A percentile compares a stretch with the other conserved stretches of the same genome.
Evolutionary conservation across 768 basidiomycete genomes (phyloP).

Genomic region (Rhodotorula graminis): DNA sequence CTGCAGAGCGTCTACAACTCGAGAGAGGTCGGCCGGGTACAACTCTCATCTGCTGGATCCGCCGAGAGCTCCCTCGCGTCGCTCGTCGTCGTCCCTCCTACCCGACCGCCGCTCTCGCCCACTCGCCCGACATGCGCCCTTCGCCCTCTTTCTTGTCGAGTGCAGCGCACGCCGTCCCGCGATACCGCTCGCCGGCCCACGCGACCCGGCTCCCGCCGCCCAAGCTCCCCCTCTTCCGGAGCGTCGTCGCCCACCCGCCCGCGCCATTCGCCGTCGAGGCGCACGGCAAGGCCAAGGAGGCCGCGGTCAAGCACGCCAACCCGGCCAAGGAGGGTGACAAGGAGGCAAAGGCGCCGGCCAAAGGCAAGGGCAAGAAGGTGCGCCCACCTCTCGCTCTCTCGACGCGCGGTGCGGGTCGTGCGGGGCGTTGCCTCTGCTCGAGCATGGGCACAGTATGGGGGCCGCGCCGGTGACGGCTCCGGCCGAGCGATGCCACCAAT

Average conservation of each 20-base stretch:
- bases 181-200: constrained; percentile 10
- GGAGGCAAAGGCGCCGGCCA: neutral
- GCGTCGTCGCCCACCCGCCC: constrained; percentile 33
- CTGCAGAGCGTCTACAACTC: too few species aligned
- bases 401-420: neutral
- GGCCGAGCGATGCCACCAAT: too few species aligned
- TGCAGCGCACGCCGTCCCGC: neutral
- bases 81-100: neutral
- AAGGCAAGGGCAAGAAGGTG: neutral
- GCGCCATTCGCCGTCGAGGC: constrained; percentile 17
- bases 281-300: neutral
- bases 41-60: too few species aligned
- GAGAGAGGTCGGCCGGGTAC: too few species aligned
- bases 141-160: neutral
- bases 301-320: neutral
- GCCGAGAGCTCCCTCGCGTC: neutral
- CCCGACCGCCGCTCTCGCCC: too few species aligned
- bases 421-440: neutral
- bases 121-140: neutral
- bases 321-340: neutral
- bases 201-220: constrained; percentile 18
- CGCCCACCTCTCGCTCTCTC: neutral
- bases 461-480: too few species aligned
- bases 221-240: constrained; percentile 34
- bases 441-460: too few species aligned